Conservation (phyloP, 2,329 filamentous ascomycete genomes). For the Hymenoscyphus albidus region DNA sequence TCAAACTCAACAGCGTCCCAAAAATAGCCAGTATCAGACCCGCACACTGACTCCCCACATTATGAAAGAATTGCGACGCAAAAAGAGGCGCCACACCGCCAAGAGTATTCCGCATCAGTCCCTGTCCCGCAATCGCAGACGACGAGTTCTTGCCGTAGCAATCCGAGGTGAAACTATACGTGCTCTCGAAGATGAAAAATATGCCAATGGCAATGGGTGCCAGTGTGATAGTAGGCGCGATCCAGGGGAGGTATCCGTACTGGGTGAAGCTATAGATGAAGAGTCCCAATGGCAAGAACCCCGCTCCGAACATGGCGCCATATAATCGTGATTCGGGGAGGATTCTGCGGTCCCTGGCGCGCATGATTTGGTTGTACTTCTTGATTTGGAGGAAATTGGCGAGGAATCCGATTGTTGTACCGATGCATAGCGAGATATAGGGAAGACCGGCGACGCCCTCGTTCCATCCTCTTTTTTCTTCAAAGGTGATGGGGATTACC, state of each 20-base stretch:
- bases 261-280: conserved; percentile 67
- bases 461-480: conserved; percentile 64
- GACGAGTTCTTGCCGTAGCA: conserved; percentile 79
- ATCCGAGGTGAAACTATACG: conserved; percentile 88
- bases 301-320: conserved; percentile 71
- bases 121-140: conserved; percentile 79
- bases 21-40: conserved; percentile 63
- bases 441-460: conserved; percentile 58
- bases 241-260: conserved; percentile 51
- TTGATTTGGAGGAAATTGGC: conserved; percentile 48
- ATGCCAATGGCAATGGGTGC: conserved; percentile 66
- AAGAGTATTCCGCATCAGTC: conserved; percentile 76
- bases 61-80: conserved; percentile 67
- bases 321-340: conserved; percentile 73
- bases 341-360: conserved; percentile 10
- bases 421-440: conserved; percentile 47
- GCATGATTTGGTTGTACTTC: conserved; percentile 40
- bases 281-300: conserved; percentile 70
- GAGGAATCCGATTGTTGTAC: conserved; percentile 36
- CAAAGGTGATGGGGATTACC: conserved; percentile 70
- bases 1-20: conserved; percentile 59
- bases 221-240: conserved; percentile 59
- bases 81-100: conserved; percentile 77
- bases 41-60: conserved; percentile 65
- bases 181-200: conserved; percentile 76